Base-by-base conservation (phyloP, 2,329 filamentous ascomycete species). In the Decorospora gaudefroyi region DNA sequence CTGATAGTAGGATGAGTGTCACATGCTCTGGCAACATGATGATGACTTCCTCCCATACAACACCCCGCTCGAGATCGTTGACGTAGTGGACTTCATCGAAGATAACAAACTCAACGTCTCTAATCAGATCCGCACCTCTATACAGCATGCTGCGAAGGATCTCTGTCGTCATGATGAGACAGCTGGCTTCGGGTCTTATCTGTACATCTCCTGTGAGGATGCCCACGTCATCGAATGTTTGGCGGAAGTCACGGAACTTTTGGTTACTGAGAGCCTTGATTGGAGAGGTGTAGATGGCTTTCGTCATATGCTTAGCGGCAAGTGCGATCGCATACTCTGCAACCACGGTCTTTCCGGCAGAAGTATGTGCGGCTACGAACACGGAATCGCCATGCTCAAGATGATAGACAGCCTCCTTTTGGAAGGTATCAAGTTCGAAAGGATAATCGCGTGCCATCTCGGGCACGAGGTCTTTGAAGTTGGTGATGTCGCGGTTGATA, bases 41-140 rank as follows among this genome's bases (percentile, higher is more conserved):
- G 64, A 99, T 99, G 61, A 99, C 93, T 72, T 99, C 93, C 71
- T 99, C 93, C 93, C 93, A 99, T 0, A 99, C 93, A 4, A 99
- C 93, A 63, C 93, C 93, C 72, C 93, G 83, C 69, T 97, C 93
- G 17, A 87, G 80, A 68, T 99, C 93, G 65, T 97, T 99, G 55
- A 99, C 92, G 67, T 99, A 99, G 72, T 99, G 93, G 2, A 99
- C 93, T 71, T 99, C 93, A 62, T 99, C 93, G 52, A 99, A 99
- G 34, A 99, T 96, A 58, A 99, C 93, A 68, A 95, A 99, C 57
- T 99, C 93, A 6, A 99, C 93, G 65, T 99, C 93, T 58, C 93
- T 83, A 56, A 99, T 96, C 11, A 99, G 74, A 74, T 99, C 93
- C 4, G 93, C 92, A 48, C 93, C 93, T 47, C 92, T 83, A 65